Percentiles rank a stretch among this genome's conserved stretches.
Evolutionary conservation across 768 basidiomycete genomes (phyloP).

Genomic region (Termitomyces sp.): DNA sequence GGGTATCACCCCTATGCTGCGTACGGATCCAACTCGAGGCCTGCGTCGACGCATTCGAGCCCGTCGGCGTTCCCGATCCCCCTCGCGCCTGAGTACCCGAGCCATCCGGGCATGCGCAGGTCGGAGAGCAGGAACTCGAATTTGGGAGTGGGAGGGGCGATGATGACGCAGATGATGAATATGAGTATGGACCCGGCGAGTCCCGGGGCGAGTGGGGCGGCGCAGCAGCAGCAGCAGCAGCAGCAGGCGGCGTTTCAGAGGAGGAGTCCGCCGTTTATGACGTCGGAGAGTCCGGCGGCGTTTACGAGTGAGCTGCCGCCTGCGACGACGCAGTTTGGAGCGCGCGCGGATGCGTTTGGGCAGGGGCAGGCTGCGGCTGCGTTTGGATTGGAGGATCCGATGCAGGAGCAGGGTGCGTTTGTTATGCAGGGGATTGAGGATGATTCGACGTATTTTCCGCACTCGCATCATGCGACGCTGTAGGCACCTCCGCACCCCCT

Average conservation of each 20-base stretch:
- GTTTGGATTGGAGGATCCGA: conserved; percentile 1
- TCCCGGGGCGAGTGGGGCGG: neutral
- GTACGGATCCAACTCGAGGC: conserved; percentile 28
- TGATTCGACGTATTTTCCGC: conserved; percentile 11
- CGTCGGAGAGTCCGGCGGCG: conserved; percentile 34
- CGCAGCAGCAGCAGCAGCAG: neutral
- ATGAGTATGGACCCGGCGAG: conserved; percentile 21
- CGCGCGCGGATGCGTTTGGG: conserved; percentile 9
- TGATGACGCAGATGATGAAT: conserved; percentile 40
- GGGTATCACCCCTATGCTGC: conserved; percentile 56
- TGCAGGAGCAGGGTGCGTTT: conserved; percentile 15
- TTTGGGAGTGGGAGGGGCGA: conserved; percentile 25
- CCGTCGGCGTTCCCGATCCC: conserved; percentile 37
- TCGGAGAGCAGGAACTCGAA: conserved; percentile 38
- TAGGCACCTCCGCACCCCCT: neutral
- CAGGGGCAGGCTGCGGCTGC: neutral
- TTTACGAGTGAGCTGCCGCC: conserved; percentile 33
- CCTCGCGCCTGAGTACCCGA: conserved; percentile 27
- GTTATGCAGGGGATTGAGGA: conserved; percentile 13
- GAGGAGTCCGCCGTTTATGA: conserved; percentile 35
- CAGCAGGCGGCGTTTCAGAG: conserved; percentile 15
- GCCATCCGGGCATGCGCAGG: conserved; percentile 20
- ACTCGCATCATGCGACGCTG: conserved; percentile 13
- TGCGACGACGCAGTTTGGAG: conserved; percentile 7
- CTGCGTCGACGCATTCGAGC: conserved; percentile 41